These are phyloP conservation scores for Alternaria alternata DNA, from an alignment of 2,329 filamentous ascomycete species.

Conservation along the genomic window DNA sequence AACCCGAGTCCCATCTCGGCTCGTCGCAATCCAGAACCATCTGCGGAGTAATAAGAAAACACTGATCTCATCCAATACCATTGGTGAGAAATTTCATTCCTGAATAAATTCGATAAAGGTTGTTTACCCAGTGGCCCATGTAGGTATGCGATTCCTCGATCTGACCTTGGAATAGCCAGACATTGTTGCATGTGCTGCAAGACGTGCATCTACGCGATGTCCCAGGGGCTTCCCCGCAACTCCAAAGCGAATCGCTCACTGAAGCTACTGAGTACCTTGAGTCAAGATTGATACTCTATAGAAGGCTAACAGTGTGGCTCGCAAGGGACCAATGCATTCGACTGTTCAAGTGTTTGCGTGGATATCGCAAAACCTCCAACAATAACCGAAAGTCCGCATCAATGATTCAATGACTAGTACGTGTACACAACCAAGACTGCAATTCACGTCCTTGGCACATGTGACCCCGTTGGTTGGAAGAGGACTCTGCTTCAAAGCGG, in stretches of 20 bases:
- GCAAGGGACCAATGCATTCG: background rate
- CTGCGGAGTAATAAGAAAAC: conserved; percentile 3
- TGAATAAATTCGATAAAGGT: background rate
- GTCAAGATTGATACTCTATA: background rate
- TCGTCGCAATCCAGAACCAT: background rate
- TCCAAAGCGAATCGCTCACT: background rate
- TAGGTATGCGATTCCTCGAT: background rate
- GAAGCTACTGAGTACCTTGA: background rate
- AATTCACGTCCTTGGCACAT: background rate
- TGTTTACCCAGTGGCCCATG: background rate
- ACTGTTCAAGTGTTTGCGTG: background rate
- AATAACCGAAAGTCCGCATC: background rate
- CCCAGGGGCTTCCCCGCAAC: background rate
- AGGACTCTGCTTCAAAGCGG: background rate
- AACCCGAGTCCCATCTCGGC: background rate
- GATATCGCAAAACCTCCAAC: background rate
- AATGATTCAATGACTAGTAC: background rate
- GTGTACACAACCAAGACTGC: background rate
- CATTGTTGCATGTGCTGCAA: background rate
- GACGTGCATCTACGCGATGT: background rate
- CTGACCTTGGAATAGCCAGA: background rate
- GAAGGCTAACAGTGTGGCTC: background rate
- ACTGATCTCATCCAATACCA: background rate
- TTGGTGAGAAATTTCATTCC: background rate
- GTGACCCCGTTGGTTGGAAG: background rate